Conservation (phyloP, 345 rosid species). For the Garcia nutans region DNA sequence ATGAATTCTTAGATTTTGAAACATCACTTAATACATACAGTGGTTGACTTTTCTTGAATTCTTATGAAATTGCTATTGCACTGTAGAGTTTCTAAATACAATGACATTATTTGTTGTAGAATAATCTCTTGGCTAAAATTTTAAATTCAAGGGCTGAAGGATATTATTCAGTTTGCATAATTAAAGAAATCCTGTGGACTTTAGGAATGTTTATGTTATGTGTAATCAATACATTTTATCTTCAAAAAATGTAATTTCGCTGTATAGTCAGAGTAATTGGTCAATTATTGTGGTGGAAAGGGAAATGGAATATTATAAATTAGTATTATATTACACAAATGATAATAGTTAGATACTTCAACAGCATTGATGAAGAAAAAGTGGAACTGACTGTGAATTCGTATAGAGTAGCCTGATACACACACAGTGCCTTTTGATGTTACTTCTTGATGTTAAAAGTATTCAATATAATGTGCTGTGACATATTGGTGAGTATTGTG, state of each 20-base stretch:
- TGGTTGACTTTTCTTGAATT: not conserved
- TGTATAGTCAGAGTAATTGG: not conserved
- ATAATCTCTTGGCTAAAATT: not conserved
- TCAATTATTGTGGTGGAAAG: not conserved
- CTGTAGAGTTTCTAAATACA: not conserved
- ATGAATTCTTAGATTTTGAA: not conserved
- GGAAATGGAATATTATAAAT: not conserved
- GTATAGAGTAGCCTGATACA: not conserved
- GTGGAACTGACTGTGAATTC: not conserved
- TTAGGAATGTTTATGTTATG: not conserved
- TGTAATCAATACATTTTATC: not conserved
- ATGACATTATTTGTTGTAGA: not conserved
- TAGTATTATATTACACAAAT: not conserved
- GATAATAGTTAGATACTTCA: not conserved
- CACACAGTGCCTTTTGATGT: not conserved
- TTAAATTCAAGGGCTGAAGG: not conserved
- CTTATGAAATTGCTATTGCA: not conserved
- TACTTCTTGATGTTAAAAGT: not conserved
- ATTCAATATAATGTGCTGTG: too few relatives aligned
- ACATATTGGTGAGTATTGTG: too few relatives aligned
- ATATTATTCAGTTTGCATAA: not conserved
- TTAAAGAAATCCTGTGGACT: not conserved
- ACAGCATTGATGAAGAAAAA: too few relatives aligned
- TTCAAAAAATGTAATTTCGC: not conserved
- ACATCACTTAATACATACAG: not conserved